Conservation (phyloP, 179 eudicot genomes). For the Drosera spatulata region DNA sequence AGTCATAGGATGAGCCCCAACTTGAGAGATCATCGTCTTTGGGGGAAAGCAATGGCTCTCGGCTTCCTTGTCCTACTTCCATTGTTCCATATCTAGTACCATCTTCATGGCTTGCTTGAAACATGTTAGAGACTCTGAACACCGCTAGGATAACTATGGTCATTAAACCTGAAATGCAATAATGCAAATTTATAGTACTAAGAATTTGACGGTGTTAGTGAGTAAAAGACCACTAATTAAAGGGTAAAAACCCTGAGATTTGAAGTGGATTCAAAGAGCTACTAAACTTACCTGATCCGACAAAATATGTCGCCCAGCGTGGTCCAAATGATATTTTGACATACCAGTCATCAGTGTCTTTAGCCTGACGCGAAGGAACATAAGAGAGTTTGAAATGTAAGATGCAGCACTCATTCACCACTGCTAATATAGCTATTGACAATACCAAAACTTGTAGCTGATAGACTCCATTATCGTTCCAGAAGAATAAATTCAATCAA, state of each 20-base stretch:
- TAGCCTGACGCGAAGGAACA: constrained; percentile 12
- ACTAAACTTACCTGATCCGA: constrained; percentile 39
- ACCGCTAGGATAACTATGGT: constrained; percentile 25
- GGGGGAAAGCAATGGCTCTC: constrained; percentile 53
- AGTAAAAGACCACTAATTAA: neutral
- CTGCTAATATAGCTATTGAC: no score
- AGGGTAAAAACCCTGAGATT: neutral
- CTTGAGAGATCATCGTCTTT: constrained; percentile 49
- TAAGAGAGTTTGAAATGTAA: neutral
- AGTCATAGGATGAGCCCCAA: constrained; percentile 68
- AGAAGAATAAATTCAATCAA: neutral
- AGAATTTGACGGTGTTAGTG: neutral
- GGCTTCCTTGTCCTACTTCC: constrained; percentile 19
- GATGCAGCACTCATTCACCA: neutral
- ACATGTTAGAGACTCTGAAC: constrained; percentile 24
- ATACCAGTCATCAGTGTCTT: constrained; percentile 26
- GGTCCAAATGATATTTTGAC: constrained; percentile 66
- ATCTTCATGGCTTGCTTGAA: constrained; percentile 10
- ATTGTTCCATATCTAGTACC: constrained; percentile 13
- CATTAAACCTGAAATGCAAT: constrained; percentile 30
- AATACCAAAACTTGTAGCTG: no score
- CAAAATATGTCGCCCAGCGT: constrained; percentile 49
- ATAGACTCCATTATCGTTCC: no score
- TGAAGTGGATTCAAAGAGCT: neutral
- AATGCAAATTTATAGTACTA: no score